Evolutionary conservation across 495 filamentous ascomycete species (phyloP), one percentile per base, ranked within the genome.

Genomic region (Penicillium antarcticum): DNA sequence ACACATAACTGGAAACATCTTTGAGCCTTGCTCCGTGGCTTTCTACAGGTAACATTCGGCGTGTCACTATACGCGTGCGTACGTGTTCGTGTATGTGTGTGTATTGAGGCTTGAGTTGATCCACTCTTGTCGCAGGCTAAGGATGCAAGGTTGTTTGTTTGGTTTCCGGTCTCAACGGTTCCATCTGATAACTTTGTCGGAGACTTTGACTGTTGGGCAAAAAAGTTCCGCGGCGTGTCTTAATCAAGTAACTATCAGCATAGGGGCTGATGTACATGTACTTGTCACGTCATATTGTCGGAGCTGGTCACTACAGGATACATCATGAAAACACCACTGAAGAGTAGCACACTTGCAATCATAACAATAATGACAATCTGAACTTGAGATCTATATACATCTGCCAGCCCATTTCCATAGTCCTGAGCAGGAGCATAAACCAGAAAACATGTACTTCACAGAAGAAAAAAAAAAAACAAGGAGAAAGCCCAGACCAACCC

Each of bases 121-220:
- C 9, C 19, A 46, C 24, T 32, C 21, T 29, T 29, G 26, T 29
- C 26, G 26, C 26, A 10, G 26, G 26, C 9, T 29, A 7, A 29
- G 26, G 26, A 29, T 29, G 26, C 26, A 29, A 29, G 26, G 26
- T 9, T 29, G 26, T 23, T 41, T n/a, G 38, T 24, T 41, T 23
- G 26, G 26, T 10, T 50, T 50, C 52, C 34, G 40, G 42, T 42
- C 37, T 44, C 33, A 45, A 29, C 11, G 12, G 23, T 46, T 21
- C 42, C 47, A 55, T 58, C 58, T 50, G 51, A 61, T 61, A 55
- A 61, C 55, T 55, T 53, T 29, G 26, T 1, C 26, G 26, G 26
- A 7, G 8, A 29, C 26, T 29, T 29, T 4, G 9, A 7, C 7
- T 29, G 5, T 29, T 29, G 26, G 26, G 8, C 21, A 23, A 4